Evolutionary conservation across 2,329 filamentous ascomycete genomes (phyloP).

Genomic region (Didymellaceae sp.): DNA sequence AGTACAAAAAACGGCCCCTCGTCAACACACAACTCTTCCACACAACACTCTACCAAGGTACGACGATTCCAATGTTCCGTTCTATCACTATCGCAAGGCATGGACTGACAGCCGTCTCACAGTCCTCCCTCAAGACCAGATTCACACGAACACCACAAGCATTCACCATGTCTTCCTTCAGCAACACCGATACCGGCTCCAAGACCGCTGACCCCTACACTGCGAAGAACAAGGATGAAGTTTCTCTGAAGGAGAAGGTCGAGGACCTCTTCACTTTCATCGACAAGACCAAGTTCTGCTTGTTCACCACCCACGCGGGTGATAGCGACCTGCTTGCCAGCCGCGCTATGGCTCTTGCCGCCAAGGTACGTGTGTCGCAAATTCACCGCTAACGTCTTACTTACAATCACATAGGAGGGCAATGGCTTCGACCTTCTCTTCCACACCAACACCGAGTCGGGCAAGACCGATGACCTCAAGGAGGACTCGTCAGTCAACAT

Average conservation of each 20-base stretch:
- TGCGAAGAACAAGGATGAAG: constrained; percentile 75
- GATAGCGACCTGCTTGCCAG: constrained; percentile 72
- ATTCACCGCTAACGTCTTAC: background rate
- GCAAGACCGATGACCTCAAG: constrained; percentile 83
- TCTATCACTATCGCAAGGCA: constrained; percentile 13
- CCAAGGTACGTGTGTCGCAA: constrained; percentile 62
- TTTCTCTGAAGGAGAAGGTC: constrained; percentile 75
- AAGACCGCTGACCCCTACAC: constrained; percentile 77
- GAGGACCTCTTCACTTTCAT: constrained; percentile 76
- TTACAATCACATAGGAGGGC: constrained; percentile 64
- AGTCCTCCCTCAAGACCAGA: constrained; percentile 22
- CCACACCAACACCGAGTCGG: constrained; percentile 88
- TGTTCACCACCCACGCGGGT: constrained; percentile 81
- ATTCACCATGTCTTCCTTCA: constrained; percentile 45
- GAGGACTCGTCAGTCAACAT: constrained; percentile 79
- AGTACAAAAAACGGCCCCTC: constrained; percentile 10
- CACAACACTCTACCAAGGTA: constrained; percentile 13
- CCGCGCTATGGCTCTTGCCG: constrained; percentile 86
- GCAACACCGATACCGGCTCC: constrained; percentile 49
- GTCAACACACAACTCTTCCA: background rate
- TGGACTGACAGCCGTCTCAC: constrained; percentile 28
- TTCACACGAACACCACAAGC: constrained; percentile 18
- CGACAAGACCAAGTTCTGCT: constrained; percentile 77
- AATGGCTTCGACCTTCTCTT: constrained; percentile 84
- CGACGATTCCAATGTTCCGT: constrained; percentile 19